Conservation (phyloP, 2,329 filamentous ascomycete genomes). For the Chaetomium sp. region DNA sequence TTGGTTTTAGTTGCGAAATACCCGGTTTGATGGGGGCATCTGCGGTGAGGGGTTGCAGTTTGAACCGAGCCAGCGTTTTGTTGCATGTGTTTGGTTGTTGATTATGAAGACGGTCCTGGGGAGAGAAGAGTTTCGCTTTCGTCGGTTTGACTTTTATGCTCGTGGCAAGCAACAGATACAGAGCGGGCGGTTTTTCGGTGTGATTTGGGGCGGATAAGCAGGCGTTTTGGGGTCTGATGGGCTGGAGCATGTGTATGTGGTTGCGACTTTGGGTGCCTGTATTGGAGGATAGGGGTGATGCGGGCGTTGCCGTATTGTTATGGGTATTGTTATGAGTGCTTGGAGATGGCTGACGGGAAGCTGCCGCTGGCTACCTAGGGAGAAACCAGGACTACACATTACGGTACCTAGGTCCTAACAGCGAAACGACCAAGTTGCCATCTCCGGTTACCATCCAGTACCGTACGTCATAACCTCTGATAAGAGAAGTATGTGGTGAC, state of each 20-base stretch:
- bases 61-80: neutral
- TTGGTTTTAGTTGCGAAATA: conserved; percentile 8
- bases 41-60: neutral
- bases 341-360: neutral
- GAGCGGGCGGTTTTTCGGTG: conserved; percentile 9
- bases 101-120: neutral
- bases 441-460: neutral
- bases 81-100: neutral
- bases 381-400: neutral
- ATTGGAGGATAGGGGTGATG: neutral
- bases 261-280: neutral
- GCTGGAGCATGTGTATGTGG: conserved; percentile 10
- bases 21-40: conserved; percentile 3
- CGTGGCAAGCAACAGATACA: conserved; percentile 4
- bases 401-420: neutral
- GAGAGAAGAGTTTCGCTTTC: conserved; percentile 4
- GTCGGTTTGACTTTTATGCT: conserved; percentile 6
- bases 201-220: neutral
- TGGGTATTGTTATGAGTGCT: neutral
- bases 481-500: neutral
- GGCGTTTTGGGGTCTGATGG: conserved; percentile 7
- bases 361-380: neutral
- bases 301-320: conserved; percentile 7
- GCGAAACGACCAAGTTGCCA: neutral
- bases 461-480: neutral